Conservation (phyloP, 352 stramenopile species). For the Pythium dissotocum region DNA sequence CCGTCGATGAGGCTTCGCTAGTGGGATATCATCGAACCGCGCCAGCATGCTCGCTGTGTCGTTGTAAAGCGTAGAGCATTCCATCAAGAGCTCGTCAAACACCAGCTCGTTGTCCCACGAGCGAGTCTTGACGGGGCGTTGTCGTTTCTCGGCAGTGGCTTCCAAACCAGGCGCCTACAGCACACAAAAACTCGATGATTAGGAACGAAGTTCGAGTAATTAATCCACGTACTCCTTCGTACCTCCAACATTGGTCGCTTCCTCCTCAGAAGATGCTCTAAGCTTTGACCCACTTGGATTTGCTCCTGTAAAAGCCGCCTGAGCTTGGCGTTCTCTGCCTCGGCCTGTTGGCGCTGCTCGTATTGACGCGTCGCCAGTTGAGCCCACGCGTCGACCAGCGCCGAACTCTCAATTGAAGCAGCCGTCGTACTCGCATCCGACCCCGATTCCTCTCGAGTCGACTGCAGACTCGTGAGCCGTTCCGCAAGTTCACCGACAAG, state of each 20-base stretch:
- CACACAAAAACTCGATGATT: too few relatives aligned
- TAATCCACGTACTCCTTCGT: too few relatives aligned
- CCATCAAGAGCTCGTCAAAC: not conserved
- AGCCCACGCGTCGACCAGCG: constrained; percentile 20
- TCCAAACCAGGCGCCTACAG: too few relatives aligned
- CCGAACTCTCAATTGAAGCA: too few relatives aligned
- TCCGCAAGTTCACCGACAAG: constrained; percentile 9
- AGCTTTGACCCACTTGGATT: constrained; percentile 20
- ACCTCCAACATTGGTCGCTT: constrained; percentile 21
- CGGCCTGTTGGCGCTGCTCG: constrained; percentile 16
- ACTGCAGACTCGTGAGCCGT: too few relatives aligned
- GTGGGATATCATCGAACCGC: not conserved
- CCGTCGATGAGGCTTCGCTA: not conserved
- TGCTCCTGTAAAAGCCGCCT: constrained; percentile 18
- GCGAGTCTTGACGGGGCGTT: too few relatives aligned
- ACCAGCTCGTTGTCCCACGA: too few relatives aligned
- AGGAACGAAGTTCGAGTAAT: too few relatives aligned
- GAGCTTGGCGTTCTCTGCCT: constrained; percentile 19
- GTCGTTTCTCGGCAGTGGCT: too few relatives aligned
- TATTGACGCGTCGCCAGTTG: constrained; percentile 15
- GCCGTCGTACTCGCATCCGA: not conserved
- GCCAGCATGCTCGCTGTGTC: not conserved
- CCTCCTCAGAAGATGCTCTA: constrained; percentile 17
- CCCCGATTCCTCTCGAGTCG: too few relatives aligned
- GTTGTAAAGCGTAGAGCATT: not conserved